Evolutionary conservation across 331 rosid species (phyloP).

Genomic region (Cydonia oblonga): DNA sequence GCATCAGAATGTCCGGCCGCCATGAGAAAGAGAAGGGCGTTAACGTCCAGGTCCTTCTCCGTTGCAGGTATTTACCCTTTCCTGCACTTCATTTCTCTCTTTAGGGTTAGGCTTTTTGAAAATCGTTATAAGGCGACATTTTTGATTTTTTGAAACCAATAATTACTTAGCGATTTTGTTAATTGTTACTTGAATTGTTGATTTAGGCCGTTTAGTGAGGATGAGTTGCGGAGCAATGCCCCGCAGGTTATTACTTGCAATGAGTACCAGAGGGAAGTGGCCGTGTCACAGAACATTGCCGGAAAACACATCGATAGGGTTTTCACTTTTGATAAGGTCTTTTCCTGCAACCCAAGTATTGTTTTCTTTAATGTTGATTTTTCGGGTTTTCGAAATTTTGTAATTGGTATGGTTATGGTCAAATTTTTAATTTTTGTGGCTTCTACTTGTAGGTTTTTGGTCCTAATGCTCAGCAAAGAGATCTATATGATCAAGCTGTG

Average conservation of each 20-base stretch:
- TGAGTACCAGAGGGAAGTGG: slow-evolving; percentile 62
- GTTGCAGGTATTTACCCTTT: slow-evolving; percentile 50
- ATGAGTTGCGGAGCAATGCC: slow-evolving; percentile 70
- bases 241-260: slow-evolving; percentile 77
- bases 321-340: slow-evolving; percentile 85
- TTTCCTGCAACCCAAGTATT: not conserved
- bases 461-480: slow-evolving; percentile 63
- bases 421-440: not conserved
- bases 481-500: slow-evolving; percentile 74
- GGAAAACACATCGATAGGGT: slow-evolving; percentile 75
- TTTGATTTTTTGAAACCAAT: not conserved
- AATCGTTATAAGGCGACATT: not conserved
- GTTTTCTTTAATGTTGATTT: not conserved
- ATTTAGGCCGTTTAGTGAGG: slow-evolving; percentile 69
- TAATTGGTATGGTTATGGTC: not conserved
- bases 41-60: slow-evolving; percentile 83
- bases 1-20: slow-evolving; percentile 55
- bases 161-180: not conserved
- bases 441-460: slow-evolving; percentile 47
- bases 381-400: not conserved
- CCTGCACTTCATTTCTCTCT: too few relatives aligned
- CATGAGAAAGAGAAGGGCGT: slow-evolving; percentile 86
- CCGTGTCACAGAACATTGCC: slow-evolving; percentile 82
- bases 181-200: not conserved
- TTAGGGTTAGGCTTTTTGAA: not conserved